Evolutionary conservation across 495 filamentous ascomycete species (phyloP).

Genomic region (Immersiella caudata): DNA sequence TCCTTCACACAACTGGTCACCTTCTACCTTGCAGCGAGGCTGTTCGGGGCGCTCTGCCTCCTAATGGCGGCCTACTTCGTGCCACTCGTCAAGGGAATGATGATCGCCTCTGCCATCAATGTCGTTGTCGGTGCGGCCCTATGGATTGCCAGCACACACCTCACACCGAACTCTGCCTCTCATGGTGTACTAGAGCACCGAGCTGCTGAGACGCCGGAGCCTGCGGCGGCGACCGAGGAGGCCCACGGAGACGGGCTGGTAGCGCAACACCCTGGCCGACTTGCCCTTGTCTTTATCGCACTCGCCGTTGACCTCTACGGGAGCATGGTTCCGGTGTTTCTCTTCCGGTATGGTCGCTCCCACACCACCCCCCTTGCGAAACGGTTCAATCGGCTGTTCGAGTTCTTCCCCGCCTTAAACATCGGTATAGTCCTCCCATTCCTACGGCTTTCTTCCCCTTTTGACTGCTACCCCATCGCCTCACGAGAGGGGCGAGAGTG

Average conservation of each 20-base stretch:
- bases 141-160: slow-evolving; percentile 55
- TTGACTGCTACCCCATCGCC: no score
- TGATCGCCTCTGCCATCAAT: slow-evolving; percentile 48
- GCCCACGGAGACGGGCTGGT: not conserved
- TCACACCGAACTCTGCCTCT: slow-evolving; percentile 40
- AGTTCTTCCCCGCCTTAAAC: slow-evolving; percentile 62
- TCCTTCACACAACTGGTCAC: slow-evolving; percentile 57
- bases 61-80: slow-evolving; percentile 47
- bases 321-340: slow-evolving; percentile 30
- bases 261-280: slow-evolving; percentile 14
- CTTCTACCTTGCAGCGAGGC: slow-evolving; percentile 58
- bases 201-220: not conserved
- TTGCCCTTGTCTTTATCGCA: slow-evolving; percentile 53
- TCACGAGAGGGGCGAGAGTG: no score
- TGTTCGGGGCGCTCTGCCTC: slow-evolving; percentile 52
- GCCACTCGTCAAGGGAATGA: slow-evolving; percentile 57
- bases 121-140: slow-evolving; percentile 46
- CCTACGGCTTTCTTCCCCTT: no score
- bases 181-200: slow-evolving; percentile 36
- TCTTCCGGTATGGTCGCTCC: slow-evolving; percentile 34
- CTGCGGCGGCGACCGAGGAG: not conserved
- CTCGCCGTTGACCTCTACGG: slow-evolving; percentile 53
- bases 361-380: slow-evolving; percentile 23
- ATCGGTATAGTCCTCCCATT: no score
- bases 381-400: slow-evolving; percentile 47